phyloP scores from a whole-genome alignment of 2,329 filamentous ascomycete species.

The Colletotrichum filicis region DNA sequence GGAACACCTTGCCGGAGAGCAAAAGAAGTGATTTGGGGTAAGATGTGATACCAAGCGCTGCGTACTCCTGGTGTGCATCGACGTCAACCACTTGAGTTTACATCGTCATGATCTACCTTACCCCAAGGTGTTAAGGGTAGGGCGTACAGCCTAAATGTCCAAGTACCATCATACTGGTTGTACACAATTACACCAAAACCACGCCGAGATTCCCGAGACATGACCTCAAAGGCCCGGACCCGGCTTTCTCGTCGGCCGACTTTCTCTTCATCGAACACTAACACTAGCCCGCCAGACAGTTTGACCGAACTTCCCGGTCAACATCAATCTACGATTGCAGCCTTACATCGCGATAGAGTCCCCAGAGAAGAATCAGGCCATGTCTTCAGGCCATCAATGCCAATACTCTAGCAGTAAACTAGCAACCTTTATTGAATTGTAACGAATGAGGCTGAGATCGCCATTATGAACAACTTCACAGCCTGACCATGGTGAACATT shows the following conservation, averaged over 20 bases:
- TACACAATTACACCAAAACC: not conserved
- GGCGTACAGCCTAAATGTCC: not conserved
- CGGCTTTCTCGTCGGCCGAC: not conserved
- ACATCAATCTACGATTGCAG: not conserved
- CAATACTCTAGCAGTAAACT: no score
- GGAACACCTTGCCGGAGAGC: not conserved
- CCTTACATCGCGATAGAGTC: not conserved
- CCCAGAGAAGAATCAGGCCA: no score
- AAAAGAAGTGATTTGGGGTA: not conserved
- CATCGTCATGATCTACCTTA: constrained; percentile 17
- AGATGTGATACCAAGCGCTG: not conserved
- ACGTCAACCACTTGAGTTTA: not conserved
- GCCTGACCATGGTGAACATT: no score
- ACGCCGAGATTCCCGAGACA: constrained; percentile 8
- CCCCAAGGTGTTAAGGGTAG: not conserved
- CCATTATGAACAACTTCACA: no score
- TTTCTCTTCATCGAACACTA: not conserved
- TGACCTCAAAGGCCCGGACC: not conserved
- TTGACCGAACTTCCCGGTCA: not conserved
- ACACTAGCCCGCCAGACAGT: not conserved
- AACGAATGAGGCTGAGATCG: no score
- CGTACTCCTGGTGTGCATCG: not conserved
- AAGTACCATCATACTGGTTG: no score
- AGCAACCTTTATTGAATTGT: no score
- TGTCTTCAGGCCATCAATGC: no score